These are phyloP conservation scores for Rhizomucor pusillus DNA, from an alignment of 371 early-diverging fungal species.

Conservation along the genomic window DNA sequence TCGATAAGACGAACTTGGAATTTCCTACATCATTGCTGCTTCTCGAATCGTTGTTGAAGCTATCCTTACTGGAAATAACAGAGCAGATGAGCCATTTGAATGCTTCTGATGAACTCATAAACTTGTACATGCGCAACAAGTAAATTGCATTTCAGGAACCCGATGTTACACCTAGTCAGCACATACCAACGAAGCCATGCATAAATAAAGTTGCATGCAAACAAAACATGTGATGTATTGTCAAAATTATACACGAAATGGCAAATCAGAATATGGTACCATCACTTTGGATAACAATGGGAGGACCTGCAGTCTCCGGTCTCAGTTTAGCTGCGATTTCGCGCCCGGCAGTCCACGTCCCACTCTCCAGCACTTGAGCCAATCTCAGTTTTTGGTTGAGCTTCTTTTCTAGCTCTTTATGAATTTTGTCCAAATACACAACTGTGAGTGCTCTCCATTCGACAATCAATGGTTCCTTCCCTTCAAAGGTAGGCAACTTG, in stretches of 20 bases:
- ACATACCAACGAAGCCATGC: no score
- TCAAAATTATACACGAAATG: no score
- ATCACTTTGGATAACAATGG: constrained; percentile 73
- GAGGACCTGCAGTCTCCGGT: constrained; percentile 80
- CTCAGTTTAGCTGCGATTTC: constrained; percentile 81
- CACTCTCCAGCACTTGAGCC: constrained; percentile 88
- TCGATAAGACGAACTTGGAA: not conserved
- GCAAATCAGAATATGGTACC: constrained; percentile 40
- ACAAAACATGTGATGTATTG: no score
- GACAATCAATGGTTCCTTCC: constrained; percentile 78
- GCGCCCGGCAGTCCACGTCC: constrained; percentile 90
- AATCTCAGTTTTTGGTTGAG: constrained; percentile 58
- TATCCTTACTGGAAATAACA: constrained; percentile 59
- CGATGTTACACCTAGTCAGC: no score
- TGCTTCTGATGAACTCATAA: constrained; percentile 69
- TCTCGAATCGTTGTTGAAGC: constrained; percentile 64
- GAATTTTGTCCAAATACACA: constrained; percentile 75
- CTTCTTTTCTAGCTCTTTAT: constrained; percentile 51
- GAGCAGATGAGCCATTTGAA: constrained; percentile 64
- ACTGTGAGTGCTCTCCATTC: constrained; percentile 95
- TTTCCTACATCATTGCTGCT: constrained; percentile 46
- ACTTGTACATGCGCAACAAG: constrained; percentile 50
- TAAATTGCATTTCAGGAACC: no score
- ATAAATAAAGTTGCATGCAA: no score
- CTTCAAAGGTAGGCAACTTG: constrained; percentile 67